A percentile compares a stretch with the other conserved stretches of the same genome.
These are phyloP conservation scores for Pilasporangium apinafurcum DNA, from an alignment of 352 stramenopile species.

Conservation along the genomic window DNA sequence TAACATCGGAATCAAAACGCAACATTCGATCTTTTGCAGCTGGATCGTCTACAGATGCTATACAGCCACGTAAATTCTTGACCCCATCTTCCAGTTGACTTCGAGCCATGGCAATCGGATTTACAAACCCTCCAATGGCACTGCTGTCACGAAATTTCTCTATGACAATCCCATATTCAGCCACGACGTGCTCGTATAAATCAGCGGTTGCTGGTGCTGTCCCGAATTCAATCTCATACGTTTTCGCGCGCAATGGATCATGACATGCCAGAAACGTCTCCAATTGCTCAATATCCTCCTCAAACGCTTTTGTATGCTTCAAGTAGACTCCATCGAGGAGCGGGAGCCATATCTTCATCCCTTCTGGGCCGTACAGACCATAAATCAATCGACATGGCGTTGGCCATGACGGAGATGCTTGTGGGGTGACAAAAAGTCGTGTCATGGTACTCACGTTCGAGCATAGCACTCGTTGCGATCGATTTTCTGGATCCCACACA, in stretches of 20 bases:
- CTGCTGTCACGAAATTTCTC: slow-evolving; percentile 41
- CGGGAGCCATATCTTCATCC: slow-evolving; percentile 72
- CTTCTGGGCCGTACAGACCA: slow-evolving; percentile 64
- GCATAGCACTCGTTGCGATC: slow-evolving; percentile 55
- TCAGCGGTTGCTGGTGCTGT: slow-evolving; percentile 51
- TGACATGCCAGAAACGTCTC: slow-evolving; percentile 73
- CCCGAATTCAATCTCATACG: slow-evolving; percentile 77
- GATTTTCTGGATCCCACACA: slow-evolving; percentile 74
- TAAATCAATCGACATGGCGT: slow-evolving; percentile 56
- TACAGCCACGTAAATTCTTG: slow-evolving; percentile 41
- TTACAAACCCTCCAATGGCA: no score
- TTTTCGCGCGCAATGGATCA: slow-evolving; percentile 75
- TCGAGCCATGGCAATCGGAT: slow-evolving; percentile 3
- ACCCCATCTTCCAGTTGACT: slow-evolving; percentile 26
- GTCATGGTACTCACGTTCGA: slow-evolving; percentile 62
- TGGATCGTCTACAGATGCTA: slow-evolving; percentile 53
- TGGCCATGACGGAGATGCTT: slow-evolving; percentile 44
- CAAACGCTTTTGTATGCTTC: slow-evolving; percentile 47
- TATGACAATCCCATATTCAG: slow-evolving; percentile 62
- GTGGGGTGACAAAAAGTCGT: slow-evolving; percentile 32
- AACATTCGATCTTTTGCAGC: slow-evolving; percentile 59
- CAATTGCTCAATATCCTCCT: slow-evolving; percentile 32
- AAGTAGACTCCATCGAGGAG: slow-evolving; percentile 75
- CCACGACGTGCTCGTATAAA: slow-evolving; percentile 63
- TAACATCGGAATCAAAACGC: slow-evolving; percentile 72